Conservation (phyloP, 495 filamentous ascomycete genomes). For the Penicillium simplicissimum region DNA sequence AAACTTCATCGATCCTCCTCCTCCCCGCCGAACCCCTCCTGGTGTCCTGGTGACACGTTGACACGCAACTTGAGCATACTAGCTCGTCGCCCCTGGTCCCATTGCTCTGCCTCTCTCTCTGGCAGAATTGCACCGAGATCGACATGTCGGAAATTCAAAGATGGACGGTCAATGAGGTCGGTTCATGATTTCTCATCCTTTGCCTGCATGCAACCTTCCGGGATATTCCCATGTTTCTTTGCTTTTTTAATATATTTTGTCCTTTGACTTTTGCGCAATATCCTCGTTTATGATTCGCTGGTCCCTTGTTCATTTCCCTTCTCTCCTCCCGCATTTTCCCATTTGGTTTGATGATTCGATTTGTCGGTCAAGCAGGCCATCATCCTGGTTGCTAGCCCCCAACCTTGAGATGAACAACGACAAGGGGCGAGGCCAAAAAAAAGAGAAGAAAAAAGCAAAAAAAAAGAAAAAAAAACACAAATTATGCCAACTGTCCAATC, state of each 20-base stretch:
- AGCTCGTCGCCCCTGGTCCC: not conserved
- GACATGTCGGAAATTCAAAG: conserved; percentile 40
- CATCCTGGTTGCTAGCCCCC: not conserved
- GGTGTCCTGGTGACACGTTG: not conserved
- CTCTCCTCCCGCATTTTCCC: not conserved
- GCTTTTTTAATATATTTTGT: not conserved
- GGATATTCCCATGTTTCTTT: conserved; percentile 13
- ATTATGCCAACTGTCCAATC: conserved; percentile 12
- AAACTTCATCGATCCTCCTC: not conserved
- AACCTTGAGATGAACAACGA: not conserved
- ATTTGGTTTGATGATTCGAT: not conserved
- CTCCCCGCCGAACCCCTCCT: not conserved
- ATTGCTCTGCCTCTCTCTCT: not conserved
- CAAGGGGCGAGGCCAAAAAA: not conserved
- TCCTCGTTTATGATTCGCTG: not conserved
- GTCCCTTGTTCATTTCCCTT: not conserved
- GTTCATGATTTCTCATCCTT: conserved; percentile 14
- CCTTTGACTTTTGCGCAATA: not conserved
- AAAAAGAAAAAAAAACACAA: conserved; percentile 4
- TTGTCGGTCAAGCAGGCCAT: conserved; percentile 20
- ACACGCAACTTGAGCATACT: not conserved
- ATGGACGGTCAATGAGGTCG: conserved; percentile 49
- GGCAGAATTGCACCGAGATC: conserved; percentile 15
- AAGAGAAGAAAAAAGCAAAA: conserved; percentile 4
- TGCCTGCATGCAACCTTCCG: conserved; percentile 10